A percentile compares a stretch with the other conserved stretches of the same genome.
phyloP scores from a whole-genome alignment of 2,329 filamentous ascomycete species.

The Neofusicoccum laricinum region DNA sequence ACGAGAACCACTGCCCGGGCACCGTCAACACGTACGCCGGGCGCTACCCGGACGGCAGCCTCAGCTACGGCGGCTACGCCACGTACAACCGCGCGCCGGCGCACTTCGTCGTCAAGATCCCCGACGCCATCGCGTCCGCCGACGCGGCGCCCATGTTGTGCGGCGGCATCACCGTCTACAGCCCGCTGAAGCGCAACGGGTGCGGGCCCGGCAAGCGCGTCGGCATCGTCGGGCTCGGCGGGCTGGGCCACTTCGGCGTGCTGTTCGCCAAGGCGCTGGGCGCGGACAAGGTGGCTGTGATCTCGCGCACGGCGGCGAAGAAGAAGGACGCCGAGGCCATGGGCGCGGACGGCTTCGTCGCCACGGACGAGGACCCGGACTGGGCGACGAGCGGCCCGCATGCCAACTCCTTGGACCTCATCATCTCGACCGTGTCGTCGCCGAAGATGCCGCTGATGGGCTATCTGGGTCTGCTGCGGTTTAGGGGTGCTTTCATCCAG shows the following conservation, averaged over 20 bases:
- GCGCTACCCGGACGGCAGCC: constrained; percentile 57
- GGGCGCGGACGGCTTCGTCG: constrained; percentile 59
- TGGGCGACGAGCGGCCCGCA: constrained; percentile 55
- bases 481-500: constrained; percentile 62
- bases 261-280: constrained; percentile 69
- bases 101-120: constrained; percentile 60
- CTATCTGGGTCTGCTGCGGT: constrained; percentile 60
- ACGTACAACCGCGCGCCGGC: constrained; percentile 53
- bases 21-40: constrained; percentile 60
- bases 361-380: constrained; percentile 55
- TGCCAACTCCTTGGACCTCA: constrained; percentile 50
- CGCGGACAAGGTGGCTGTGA: constrained; percentile 63
- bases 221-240: constrained; percentile 70
- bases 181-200: constrained; percentile 65
- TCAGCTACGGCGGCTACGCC: constrained; percentile 64
- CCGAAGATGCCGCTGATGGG: constrained; percentile 61
- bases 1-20: constrained; percentile 42
- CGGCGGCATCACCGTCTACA: constrained; percentile 71
- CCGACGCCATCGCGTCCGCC: constrained; percentile 46
- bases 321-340: constrained; percentile 59
- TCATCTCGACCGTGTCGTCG: constrained; percentile 57
- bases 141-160: constrained; percentile 70
- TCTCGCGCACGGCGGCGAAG: constrained; percentile 61
- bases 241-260: constrained; percentile 70
- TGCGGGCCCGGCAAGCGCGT: constrained; percentile 69